phyloP scores from a whole-genome alignment of 2,329 filamentous ascomycete species.

The Apiospora marii region DNA sequence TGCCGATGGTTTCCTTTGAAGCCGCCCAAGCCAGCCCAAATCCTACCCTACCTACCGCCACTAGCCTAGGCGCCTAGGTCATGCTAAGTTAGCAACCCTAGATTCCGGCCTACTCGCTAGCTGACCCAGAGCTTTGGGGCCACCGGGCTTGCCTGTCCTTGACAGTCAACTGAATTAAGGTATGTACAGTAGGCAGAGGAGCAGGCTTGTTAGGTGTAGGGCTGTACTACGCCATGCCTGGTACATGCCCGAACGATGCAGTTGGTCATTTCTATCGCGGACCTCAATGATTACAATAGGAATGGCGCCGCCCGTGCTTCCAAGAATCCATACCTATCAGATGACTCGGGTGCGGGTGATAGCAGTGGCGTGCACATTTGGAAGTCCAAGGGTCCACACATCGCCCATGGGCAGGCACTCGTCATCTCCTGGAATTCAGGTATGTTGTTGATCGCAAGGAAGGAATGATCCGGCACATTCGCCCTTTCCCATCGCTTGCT shows the following conservation, averaged over 20 bases:
- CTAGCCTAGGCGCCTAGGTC: background rate
- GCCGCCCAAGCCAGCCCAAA: constrained; percentile 9
- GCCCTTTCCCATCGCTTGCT: background rate
- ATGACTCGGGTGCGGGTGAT: background rate
- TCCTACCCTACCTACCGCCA: background rate
- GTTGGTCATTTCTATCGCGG: background rate
- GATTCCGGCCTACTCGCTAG: constrained; percentile 10
- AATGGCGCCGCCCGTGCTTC: background rate
- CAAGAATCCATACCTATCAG: background rate
- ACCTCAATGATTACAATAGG: background rate
- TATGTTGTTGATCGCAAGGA: background rate
- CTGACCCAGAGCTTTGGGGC: constrained; percentile 5
- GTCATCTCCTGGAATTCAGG: background rate
- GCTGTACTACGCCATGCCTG: background rate
- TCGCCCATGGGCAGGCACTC: background rate
- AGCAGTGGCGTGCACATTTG: background rate
- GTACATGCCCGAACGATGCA: background rate
- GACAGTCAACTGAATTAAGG: background rate
- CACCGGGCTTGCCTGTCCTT: background rate
- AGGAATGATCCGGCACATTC: background rate
- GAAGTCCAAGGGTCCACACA: background rate
- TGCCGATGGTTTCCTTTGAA: constrained; percentile 16
- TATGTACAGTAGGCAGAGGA: background rate
- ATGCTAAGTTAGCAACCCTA: background rate
- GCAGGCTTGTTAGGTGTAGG: background rate